Evolutionary conservation across 2,329 filamentous ascomycete species (phyloP).

Genomic region (Diaporthe citri): DNA sequence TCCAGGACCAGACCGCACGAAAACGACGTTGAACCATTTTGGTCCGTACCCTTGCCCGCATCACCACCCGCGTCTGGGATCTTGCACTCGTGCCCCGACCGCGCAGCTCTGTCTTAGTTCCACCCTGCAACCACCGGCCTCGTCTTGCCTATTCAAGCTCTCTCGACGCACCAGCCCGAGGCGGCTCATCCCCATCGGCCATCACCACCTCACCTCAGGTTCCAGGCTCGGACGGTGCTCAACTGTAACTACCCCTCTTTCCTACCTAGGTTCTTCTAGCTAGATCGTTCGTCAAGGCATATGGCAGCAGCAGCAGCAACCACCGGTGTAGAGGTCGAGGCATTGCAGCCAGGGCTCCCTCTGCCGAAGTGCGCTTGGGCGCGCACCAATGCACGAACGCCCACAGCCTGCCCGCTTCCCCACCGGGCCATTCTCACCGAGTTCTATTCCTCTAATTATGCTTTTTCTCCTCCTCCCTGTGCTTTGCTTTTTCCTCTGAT

Average conservation of each 20-base stretch:
- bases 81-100: slow-evolving; percentile 12
- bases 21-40: slow-evolving; percentile 15
- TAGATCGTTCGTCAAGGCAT: slow-evolving; percentile 27
- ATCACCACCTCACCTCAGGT: slow-evolving; percentile 9
- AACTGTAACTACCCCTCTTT: slow-evolving; percentile 41
- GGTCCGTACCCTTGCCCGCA: slow-evolving; percentile 12
- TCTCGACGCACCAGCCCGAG: slow-evolving; percentile 13
- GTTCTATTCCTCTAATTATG: slow-evolving; percentile 26
- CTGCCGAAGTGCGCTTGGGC: slow-evolving; percentile 35
- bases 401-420: slow-evolving; percentile 36
- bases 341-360: slow-evolving; percentile 27
- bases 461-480: slow-evolving; percentile 9
- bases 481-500: slow-evolving; percentile 15
- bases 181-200: slow-evolving; percentile 1
- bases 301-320: slow-evolving; percentile 5
- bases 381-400: slow-evolving; percentile 34
- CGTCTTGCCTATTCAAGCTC: slow-evolving; percentile 30
- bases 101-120: slow-evolving; percentile 24
- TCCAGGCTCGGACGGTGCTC: slow-evolving; percentile 14
- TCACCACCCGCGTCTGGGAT: slow-evolving; percentile 26
- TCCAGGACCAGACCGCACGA: slow-evolving; percentile 21
- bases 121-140: slow-evolving; percentile 32
- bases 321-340: slow-evolving; percentile 35
- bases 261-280: slow-evolving; percentile 30
- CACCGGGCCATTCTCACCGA: slow-evolving; percentile 36